Base-by-base conservation (phyloP, 164 flowering plant species). In the Vitis cinerea region DNA sequence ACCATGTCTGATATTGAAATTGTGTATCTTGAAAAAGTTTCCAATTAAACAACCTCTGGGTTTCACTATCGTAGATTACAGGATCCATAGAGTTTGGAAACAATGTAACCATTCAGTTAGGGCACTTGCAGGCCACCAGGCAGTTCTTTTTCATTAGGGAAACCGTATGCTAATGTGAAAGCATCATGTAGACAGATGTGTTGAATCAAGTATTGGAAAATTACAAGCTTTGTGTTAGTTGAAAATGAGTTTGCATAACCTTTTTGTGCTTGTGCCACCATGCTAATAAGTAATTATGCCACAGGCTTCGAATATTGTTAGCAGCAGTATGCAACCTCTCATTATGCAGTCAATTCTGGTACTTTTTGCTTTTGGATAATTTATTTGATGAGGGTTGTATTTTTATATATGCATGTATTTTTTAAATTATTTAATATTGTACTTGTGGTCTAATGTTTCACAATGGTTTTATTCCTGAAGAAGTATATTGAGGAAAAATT, bases 301-400 rank as follows among this genome's bases (percentile, higher is more conserved):
- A 29, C 82, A 89, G 94, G 87, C 58, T 72, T 86, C 91, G 66
- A 81, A 83, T 75, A 78, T 84, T 63, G 67, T 90, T 75, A 71
- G 72, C 77, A 81, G 85, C 31, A 85, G 86, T 70, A 81, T 89
- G 64, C 94, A 89, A 68, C 90, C 91, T 63, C 88, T 84, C 71
- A 83, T 77, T 53, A 84, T 86, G 91, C 3, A 76, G 63, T 52
- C 77, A 10, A 53, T 84, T 57, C 80, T 85, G 88, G 90, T 87
- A 83, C 51, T 19, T 52, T 59, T 51, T 50, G 5, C 61, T 79
- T 19, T 44, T 48, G 16, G 17, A 55, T 52, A 51, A 53, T 30
- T 30, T 37, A 37, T 37, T 37, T 37, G 44, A 37, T 37, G 44
- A 6, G 44, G 7, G 7, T 37, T 6, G 7, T 37, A 37, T 49